Conservation (phyloP, 352 stramenopile species). For the Globisporangium emineosum region DNA sequence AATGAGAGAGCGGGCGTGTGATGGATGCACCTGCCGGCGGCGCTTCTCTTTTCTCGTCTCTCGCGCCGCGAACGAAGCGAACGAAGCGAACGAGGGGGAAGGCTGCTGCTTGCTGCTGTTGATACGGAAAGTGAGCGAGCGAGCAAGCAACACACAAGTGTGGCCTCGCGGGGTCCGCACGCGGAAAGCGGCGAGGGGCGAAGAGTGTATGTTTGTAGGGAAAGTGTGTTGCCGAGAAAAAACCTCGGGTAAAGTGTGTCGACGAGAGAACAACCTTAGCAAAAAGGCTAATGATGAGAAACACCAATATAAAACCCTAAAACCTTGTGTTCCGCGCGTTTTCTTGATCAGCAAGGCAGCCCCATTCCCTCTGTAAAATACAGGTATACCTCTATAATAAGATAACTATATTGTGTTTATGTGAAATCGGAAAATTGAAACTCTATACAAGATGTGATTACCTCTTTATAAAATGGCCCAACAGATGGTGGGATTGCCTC, state of each 20-base stretch:
- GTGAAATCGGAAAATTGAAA: no score
- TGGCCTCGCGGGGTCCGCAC: not conserved
- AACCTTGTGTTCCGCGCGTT: not conserved
- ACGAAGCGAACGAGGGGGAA: conserved; percentile 1
- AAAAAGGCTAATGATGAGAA: not conserved
- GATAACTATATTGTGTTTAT: no score
- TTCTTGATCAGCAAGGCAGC: not conserved
- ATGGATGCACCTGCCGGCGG: not conserved
- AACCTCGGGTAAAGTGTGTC: not conserved
- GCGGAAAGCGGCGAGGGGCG: not conserved
- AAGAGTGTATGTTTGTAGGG: not conserved
- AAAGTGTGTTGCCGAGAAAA: not conserved
- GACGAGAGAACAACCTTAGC: not conserved
- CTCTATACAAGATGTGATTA: no score
- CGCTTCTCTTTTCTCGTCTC: conserved; percentile 1
- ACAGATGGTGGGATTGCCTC: not conserved
- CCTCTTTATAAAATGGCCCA: not conserved
- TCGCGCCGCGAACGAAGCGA: not conserved
- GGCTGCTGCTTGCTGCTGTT: conserved; percentile 1
- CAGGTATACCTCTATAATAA: not conserved
- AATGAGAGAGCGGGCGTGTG: not conserved
- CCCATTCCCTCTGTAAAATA: not conserved
- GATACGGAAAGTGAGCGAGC: conserved; percentile 10
- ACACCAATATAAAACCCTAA: not conserved
- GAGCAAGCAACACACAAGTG: not conserved